Evolutionary conservation across 2,329 filamentous ascomycete genomes (phyloP).

Genomic region (Chaetomiaceae sp.): DNA sequence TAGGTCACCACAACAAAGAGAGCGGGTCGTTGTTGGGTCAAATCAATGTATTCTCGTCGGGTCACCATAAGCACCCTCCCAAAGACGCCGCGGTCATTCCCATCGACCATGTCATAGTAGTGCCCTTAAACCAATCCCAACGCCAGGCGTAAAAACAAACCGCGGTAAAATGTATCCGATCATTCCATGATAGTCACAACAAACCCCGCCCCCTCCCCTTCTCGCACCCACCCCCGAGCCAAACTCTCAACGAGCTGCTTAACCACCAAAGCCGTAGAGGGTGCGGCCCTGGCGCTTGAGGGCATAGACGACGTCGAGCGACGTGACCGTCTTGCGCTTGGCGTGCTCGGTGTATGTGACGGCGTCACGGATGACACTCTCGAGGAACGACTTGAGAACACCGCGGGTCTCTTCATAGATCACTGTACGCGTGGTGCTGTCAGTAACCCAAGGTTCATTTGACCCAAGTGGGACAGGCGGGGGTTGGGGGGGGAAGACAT

Average conservation of each 20-base stretch:
- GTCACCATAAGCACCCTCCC: conserved; percentile 18
- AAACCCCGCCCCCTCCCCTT: neutral
- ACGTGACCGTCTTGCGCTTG: conserved; percentile 76
- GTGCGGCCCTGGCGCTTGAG: conserved; percentile 69
- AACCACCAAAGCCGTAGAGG: conserved; percentile 88
- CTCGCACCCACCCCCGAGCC: neutral
- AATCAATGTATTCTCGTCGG: conserved; percentile 19
- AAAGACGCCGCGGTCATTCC: conserved; percentile 20
- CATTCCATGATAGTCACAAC: conserved; percentile 11
- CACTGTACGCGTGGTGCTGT: too few relatives aligned
- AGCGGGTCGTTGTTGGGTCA: neutral
- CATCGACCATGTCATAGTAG: conserved; percentile 17
- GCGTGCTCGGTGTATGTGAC: conserved; percentile 77
- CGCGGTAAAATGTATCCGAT: conserved; percentile 5
- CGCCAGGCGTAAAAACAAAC: conserved; percentile 17
- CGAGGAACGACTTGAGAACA: conserved; percentile 74
- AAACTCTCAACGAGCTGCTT: conserved; percentile 36
- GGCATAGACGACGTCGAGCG: conserved; percentile 63
- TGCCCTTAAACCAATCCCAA: conserved; percentile 17
- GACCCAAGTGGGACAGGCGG: too few relatives aligned
- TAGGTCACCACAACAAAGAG: too few relatives aligned
- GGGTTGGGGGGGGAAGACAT: conserved; percentile 39
- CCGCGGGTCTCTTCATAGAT: conserved; percentile 76
- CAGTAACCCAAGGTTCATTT: too few relatives aligned
- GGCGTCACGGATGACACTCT: conserved; percentile 70